Base-by-base conservation (phyloP, 345 rosid genomes). In the Citrus australasica region DNA sequence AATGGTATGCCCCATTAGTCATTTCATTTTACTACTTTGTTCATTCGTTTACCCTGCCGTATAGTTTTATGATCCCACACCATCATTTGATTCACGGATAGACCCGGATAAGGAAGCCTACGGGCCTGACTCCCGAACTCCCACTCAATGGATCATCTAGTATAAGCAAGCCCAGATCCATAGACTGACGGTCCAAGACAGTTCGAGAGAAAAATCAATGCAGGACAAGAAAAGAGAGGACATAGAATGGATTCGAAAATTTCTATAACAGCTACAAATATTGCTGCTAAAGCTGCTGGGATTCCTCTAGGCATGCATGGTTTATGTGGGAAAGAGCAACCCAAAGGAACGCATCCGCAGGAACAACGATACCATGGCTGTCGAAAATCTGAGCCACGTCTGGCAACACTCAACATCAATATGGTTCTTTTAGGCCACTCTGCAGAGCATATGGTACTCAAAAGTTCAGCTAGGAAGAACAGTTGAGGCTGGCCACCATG, bases 321-420 rank as follows among this genome's bases (percentile, higher is more conserved):
- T 89, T 24, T 91, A 90, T 67, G 94, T 88, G 0, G 97, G 95
- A 62, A 89, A 89, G 80, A 86, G 91, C 82, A 85, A 83, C 72
- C 97, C 92, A 1, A 88, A 80, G 74, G 92, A 85, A 4, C 87
- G 83, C 14, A 73, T 87, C 60, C 69, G 78, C n/a, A 87, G 86
- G 48, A 90, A 83, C 79, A 87, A 74, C 21, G 32, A 4, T 17
- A 64, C 32, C 17, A 87, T 92, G 79, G 22, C 13, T 5, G 22
- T 9, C 2, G 92, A 89, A 6, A 82, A 85, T 0, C 87, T 89
- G 4, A 87, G 94, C 80, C 82, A 86, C 55, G 76, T 74, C 59
- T 58, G 86, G 32, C 77, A 69, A 46, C 85, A 86, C 83, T 67
- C 86, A 35, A 35, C 37, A 35, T 37, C 79, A 62, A 76, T 88